Evolutionary conservation across 116 monocot species (phyloP), one percentile per base, ranked within the genome.

Genomic region (Phalaenopsis hybrid): DNA sequence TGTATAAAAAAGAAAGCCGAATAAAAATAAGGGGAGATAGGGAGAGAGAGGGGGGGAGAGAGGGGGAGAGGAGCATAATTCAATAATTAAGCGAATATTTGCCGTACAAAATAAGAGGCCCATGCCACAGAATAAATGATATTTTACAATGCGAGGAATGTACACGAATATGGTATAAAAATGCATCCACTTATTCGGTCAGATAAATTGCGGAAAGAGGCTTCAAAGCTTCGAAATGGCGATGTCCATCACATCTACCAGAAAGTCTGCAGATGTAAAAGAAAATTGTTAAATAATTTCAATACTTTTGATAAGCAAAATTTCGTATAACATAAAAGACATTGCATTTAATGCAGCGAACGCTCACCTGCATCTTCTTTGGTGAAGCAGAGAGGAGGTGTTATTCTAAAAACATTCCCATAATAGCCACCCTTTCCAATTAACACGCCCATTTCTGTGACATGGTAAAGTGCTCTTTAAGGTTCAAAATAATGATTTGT

Each of bases 351-450:
- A 75, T 20, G 18, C 75, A 75, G 46, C 45, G 45, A 72, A 72
- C 17, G 8, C 72, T 25, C 61, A 92, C 94, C 94, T 18, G 92
- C 69, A 88, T 96, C 96, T 74, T 91, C 94, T 85, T 91, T 96
- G 80, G 91, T 87, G 88, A 96, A 96, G 83, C 96, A 96, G 34
- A 94, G 91, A 70, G 96, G 96, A 59, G 96, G 96, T 44, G 96
- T 96, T 61, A 96, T 84, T 83, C 96, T 88, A 85, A 96, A 92
- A 57, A 96, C 92, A 84, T 96, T 96, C 33, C 94, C 96, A 69
- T 86, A 85, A 70, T 85, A 89, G 20, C 96, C 96, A 52, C 96
- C 96, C 82, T 94, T 96, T 0, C 96, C 96, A 43, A 96, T 88
- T 77, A 96, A 86, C 5, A 96, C 94, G 13, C 96, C 96, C 92